Base-by-base conservation (phyloP, 2,329 filamentous ascomycete species). In the Penicillium sp. region DNA sequence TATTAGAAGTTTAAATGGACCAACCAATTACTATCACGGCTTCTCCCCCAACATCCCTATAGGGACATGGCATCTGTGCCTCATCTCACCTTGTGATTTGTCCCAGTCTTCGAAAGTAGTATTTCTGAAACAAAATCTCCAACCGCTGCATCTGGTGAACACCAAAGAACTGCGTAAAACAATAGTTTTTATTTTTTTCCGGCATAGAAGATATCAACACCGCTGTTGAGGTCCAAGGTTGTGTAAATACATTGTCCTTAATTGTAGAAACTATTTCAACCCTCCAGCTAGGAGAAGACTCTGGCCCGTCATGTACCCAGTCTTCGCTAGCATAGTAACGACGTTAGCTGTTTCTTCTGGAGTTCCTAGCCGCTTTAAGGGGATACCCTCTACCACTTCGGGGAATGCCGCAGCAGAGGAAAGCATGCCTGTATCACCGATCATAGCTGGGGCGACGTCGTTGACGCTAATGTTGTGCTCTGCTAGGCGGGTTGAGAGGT, bases 401-500 rank as follows among this genome's bases (percentile, higher is more conserved):
- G 80, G 75, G 48, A 77, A 78, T 17, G 76, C 75, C 53, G 78
- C 75, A 33, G 76, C 76, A 53, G 79, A 73, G 2, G 79, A 78
- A 40, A 84, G 80, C 79, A 84, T 79, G 1, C 78, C 78, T 4
- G 78, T 82, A 22, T 79, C 76, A 4, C 80, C 81, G 53, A 85
- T 84, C 80, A 85, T 84, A 3, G 81, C 82, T 0, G 82, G 82
- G 5, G 80, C 79, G 15, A 85, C 79, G 54, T 84, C 81, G 52
- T 85, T 84, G 51, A 84, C 79, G 12, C 80, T 82, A 56, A 85
- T 81, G 24, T 81, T 80, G 56, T 74, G 75, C 48, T 75, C 72
- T 2, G 79, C 81, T 22, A 84, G 72, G 42, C 79, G 78, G 0
- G 72, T 75, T 0, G 81, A 75, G 22, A 85, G 70, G 55, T 83